Percentiles rank a stretch among this genome's conserved stretches.
phyloP scores from a whole-genome alignment of 1,284 basidiomycete genomes.

The Cutaneotrichosporon sp. region DNA sequence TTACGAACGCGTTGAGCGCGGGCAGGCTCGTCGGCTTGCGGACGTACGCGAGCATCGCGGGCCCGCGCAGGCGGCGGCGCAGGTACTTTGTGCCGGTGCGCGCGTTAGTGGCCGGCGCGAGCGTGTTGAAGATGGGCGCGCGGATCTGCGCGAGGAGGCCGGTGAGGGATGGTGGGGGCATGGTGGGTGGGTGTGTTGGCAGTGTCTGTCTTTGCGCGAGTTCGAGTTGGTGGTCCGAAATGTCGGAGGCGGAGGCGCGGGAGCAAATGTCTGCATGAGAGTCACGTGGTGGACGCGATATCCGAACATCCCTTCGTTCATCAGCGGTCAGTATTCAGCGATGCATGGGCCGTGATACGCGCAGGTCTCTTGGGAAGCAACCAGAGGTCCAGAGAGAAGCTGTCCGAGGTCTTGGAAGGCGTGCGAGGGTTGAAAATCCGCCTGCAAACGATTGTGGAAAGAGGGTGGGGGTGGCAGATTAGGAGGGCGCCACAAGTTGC shows the following conservation, averaged over 20 bases:
- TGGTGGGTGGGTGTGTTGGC: conserved; percentile 1
- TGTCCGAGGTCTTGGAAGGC: no score
- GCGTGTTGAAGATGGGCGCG: conserved; percentile 71
- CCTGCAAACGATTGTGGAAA: no score
- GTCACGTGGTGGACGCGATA: background rate
- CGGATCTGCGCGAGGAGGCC: conserved; percentile 42
- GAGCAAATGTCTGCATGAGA: background rate
- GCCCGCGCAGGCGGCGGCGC: conserved; percentile 69
- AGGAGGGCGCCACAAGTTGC: no score
- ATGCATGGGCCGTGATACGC: no score
- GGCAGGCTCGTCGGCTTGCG: conserved; percentile 24
- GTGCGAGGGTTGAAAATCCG: no score
- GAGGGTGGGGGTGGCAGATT: no score
- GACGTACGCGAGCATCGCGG: conserved; percentile 73
- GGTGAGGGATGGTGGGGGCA: conserved; percentile 28
- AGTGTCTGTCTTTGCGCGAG: background rate
- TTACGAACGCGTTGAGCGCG: conserved; percentile 23
- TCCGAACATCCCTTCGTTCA: no score
- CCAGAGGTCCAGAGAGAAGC: no score
- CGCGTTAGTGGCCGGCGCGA: conserved; percentile 73
- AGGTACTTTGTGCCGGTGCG: conserved; percentile 86
- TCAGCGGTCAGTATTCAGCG: no score
- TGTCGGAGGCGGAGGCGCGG: background rate
- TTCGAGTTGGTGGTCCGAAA: background rate
- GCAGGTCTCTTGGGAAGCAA: no score